phyloP scores from a whole-genome alignment of 108 stramenopile genomes.

The Poteriospumella lacustris region DNA sequence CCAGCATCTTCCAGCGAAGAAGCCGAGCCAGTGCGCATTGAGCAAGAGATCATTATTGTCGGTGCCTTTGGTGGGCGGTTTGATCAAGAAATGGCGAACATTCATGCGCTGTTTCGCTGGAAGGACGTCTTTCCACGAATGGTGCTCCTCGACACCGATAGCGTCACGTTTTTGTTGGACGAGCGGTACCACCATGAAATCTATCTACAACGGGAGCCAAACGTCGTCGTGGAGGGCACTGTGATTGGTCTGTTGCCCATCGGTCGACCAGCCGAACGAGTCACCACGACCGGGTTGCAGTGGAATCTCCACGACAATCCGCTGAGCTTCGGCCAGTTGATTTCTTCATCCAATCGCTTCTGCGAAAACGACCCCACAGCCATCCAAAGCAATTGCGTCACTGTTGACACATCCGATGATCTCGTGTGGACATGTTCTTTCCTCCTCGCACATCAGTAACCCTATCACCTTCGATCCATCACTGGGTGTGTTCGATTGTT shows the following conservation, averaged over 20 bases:
- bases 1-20: not conserved
- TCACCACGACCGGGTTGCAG: not conserved
- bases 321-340: not conserved
- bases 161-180: not conserved
- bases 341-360: not conserved
- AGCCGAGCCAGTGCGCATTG: not conserved
- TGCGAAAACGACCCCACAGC: no score
- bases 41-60: not conserved
- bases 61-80: constrained; percentile 20
- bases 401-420: not conserved
- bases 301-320: not conserved
- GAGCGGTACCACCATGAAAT: not conserved
- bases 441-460: no score
- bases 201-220: not conserved
- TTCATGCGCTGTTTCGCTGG: not conserved
- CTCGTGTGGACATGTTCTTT: constrained; percentile 2
- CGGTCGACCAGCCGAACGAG: not conserved
- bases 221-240: not conserved
- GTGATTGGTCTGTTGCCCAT: not conserved
- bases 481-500: no score
- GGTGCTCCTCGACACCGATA: not conserved
- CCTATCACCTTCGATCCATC: no score
- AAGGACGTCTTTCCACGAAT: not conserved
- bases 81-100: constrained; percentile 25
- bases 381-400: not conserved